Evolutionary conservation across 306 rosid species (phyloP), one percentile per base, ranked within the genome.

Genomic region (Hippophae rhamnoides): DNA sequence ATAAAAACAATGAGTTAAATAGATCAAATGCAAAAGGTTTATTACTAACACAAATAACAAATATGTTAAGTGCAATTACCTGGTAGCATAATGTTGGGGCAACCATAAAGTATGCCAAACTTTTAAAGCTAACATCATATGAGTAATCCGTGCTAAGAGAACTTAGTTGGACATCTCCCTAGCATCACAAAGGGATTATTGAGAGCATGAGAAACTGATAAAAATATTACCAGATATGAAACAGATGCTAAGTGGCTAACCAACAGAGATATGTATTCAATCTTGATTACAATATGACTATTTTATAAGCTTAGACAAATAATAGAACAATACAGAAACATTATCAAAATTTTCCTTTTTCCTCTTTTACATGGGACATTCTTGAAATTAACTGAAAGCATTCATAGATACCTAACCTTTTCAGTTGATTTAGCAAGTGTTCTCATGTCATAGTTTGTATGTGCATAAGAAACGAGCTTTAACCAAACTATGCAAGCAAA

Each of bases 11-110:
- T 55, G 5, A 38, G 47, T 2, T 31, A 31, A 31, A 10, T 7
- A 13, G 18, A 7, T 7, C 8, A 11, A 10, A 7, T 31, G 8
- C n/a, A 52, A 6, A 2, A 41, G 11, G 38, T 31, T 31, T 31
- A 31, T 31, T 2, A 31, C 38, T 31, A 31, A 31, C 3, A 31
- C 38, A 31, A 31, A 18, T 18, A 18, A 18, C 23, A 18, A 18
- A 31, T 31, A 31, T 31, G n/a, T 46, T 38, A 26, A 69, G 56
- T 23, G 43, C 50, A 67, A 66, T 38, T 74, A 93, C 99, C 99
- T 93, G 99, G 75, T 89, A 93, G 70, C 99, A 93, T 67, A 89
- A 74, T 43, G 97, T 93, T 62, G 97, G 99, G 58, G 99, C 97
- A 75, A 86, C 89, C 89, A 93, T 89, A 77, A 93, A 93, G 82